Evolutionary conservation across 2,329 filamentous ascomycete genomes (phyloP).

Genomic region (Teratosphaeriaceae sp.): DNA sequence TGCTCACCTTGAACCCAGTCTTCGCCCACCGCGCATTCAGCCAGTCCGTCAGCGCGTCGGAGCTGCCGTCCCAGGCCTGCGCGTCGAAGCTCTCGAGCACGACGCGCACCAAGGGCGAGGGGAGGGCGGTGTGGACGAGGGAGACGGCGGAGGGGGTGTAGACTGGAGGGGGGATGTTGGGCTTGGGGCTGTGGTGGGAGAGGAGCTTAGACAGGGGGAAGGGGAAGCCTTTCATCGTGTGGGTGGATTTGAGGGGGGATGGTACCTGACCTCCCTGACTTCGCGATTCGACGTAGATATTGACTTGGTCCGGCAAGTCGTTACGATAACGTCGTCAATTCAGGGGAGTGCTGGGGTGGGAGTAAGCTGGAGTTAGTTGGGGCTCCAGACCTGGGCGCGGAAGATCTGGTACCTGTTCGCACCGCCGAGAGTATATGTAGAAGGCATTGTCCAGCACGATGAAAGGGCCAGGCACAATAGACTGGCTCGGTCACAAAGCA

Average conservation of each 20-base stretch:
- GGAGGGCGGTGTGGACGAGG: conserved; percentile 8
- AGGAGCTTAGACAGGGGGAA: not conserved
- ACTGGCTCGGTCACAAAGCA: not conserved
- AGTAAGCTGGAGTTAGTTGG: too few species aligned
- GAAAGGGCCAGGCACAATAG: not conserved
- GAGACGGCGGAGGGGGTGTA: conserved; percentile 9
- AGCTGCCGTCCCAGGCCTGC: conserved; percentile 14
- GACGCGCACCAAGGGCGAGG: conserved; percentile 14
- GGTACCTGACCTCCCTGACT: too few species aligned
- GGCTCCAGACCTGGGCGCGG: too few species aligned
- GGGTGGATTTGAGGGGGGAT: not conserved
- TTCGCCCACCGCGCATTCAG: conserved; percentile 23
- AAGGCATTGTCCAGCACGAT: not conserved
- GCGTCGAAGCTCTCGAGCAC: conserved; percentile 17
- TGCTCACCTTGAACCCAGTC: conserved; percentile 17
- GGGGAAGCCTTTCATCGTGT: not conserved
- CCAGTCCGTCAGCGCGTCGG: conserved; percentile 24
- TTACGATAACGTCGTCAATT: too few species aligned
- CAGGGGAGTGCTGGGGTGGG: too few species aligned
- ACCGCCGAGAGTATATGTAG: not conserved
- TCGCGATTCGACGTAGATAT: too few species aligned
- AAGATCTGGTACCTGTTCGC: too few species aligned
- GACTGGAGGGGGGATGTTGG: not conserved
- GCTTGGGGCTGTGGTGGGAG: not conserved
- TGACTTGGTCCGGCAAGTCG: too few species aligned